Base-by-base conservation (phyloP, 306 rosid genomes). In the Inga leiocalycina region DNA sequence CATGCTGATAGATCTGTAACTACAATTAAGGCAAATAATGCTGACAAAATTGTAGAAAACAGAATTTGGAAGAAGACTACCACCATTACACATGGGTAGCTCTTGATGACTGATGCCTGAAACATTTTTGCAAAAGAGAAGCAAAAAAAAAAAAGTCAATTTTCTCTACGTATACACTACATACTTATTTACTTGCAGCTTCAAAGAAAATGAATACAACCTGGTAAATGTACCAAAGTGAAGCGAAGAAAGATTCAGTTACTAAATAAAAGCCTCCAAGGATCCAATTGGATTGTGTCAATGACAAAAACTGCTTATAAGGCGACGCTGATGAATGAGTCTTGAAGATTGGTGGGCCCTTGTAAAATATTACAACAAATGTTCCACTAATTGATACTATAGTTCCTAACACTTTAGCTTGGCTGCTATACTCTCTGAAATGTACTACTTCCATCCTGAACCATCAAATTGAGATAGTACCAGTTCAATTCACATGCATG, bases 371-470 rank as follows among this genome's bases (percentile, higher is more conserved):
- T 9, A 52, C 59, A 52, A 52, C 59, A 52, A 56, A 56, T 6
- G 64, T 92, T 78, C 91, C 91, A 30, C 24, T 15, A 16, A 85
- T 80, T 75, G 92, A 89, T 65, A 80, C 76, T 32, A 82, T 20
- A 11, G 91, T 87, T 57, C 91, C 91, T 20, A 89, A 1, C 3
- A 78, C 71, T 87, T 85, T 91, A 15, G 88, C 88, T 74, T 80
- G 87, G 80, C 88, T 87, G 51, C 87, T 85, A 32, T 46, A 61
- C 15, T 80, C 75, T 66, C 84, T 84, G 64, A 56, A 56, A 56
- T 80, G 0, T 34, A 88, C 16, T 78, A 43, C 56, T 83, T 91
- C 92, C 85, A 87, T 85, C 89, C 92, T 91, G 82, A 79, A 75
- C 19, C 62, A 57, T 41, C 17, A 19, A 79, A 74, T 65, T 65